These are phyloP conservation scores for Dillenia suffruticosa DNA, from an alignment of 164 flowering plant genomes.

Conservation along the genomic window DNA sequence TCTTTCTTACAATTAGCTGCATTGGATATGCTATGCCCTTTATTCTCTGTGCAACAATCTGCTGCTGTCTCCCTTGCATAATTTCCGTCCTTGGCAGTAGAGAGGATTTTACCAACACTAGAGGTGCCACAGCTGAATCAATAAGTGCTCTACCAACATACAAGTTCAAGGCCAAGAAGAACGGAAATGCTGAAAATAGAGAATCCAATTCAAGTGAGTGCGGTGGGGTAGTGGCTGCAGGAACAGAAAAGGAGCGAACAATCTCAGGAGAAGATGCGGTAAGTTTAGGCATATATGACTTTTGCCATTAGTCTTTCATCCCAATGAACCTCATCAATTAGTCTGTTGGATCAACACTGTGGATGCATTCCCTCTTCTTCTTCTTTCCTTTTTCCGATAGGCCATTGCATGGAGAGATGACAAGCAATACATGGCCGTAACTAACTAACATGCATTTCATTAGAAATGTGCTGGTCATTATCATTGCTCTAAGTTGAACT, in stretches of 20 bases:
- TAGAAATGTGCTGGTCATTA: too few relatives aligned
- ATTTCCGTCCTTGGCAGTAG: conserved; percentile 72
- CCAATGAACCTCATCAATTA: too few relatives aligned
- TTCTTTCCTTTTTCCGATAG: too few relatives aligned
- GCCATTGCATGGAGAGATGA: too few relatives aligned
- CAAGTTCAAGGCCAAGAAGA: conserved; percentile 67
- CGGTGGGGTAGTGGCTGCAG: conserved; percentile 80
- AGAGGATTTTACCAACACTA: conserved; percentile 62
- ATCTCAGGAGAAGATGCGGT: conserved; percentile 95
- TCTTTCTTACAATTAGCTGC: conserved; percentile 86
- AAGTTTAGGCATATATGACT: conserved; percentile 21
- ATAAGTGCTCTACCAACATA: conserved; percentile 78
- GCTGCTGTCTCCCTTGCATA: conserved; percentile 97
- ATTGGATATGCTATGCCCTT: conserved; percentile 98
- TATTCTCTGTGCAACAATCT: conserved; percentile 83
- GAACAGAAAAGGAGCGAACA: conserved; percentile 80
- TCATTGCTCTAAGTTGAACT: too few relatives aligned
- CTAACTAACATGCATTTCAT: too few relatives aligned
- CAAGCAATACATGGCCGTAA: too few relatives aligned
- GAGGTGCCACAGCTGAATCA: conserved; percentile 82
- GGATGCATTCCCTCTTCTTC: too few relatives aligned
- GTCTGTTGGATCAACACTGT: too few relatives aligned
- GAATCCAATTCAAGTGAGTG: conserved; percentile 34
- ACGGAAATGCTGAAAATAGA: conserved; percentile 21
- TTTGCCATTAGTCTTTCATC: too few relatives aligned